Evolutionary conservation across 306 rosid species (phyloP).

Genomic region (Cotoneaster glaucophyllus): DNA sequence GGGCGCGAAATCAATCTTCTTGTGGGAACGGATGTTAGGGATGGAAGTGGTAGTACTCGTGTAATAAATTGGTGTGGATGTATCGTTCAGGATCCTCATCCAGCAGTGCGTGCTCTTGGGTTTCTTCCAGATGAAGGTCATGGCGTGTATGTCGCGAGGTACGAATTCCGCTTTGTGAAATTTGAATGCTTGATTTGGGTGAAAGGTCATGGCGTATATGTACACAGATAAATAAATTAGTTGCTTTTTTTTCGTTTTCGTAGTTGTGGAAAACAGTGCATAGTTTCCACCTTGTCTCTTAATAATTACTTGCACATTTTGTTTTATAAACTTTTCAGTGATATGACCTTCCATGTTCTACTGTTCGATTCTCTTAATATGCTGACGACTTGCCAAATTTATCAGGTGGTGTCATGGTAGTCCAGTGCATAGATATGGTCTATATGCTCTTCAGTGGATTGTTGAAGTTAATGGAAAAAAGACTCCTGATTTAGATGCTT

Average conservation of each 20-base stretch:
- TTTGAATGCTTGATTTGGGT: too few species aligned
- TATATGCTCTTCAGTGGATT: conserved; percentile 95
- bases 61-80: conserved; percentile 91
- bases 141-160: conserved; percentile 96
- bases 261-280: too few species aligned
- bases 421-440: conserved; percentile 90
- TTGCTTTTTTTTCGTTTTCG: too few species aligned
- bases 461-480: conserved; percentile 86
- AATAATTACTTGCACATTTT: too few species aligned
- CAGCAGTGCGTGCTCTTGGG: conserved; percentile 97
- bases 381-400: conserved; percentile 19
- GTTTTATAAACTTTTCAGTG: too few species aligned
- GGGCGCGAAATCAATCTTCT: conserved; percentile 75
- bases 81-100: conserved; percentile 91
- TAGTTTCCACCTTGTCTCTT: too few species aligned
- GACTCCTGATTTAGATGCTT: conserved; percentile 77
- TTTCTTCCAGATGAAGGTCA: conserved; percentile 99
- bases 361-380: neutral
- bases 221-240: too few species aligned
- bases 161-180: conserved; percentile 8
- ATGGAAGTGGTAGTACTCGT: conserved; percentile 84
- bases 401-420: conserved; percentile 96
- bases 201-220: too few species aligned
- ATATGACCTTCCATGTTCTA: neutral
- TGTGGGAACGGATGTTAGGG: conserved; percentile 87